phyloP scores from a whole-genome alignment of 2,329 filamentous ascomycete species.

The Incumbomyces delicatus region DNA sequence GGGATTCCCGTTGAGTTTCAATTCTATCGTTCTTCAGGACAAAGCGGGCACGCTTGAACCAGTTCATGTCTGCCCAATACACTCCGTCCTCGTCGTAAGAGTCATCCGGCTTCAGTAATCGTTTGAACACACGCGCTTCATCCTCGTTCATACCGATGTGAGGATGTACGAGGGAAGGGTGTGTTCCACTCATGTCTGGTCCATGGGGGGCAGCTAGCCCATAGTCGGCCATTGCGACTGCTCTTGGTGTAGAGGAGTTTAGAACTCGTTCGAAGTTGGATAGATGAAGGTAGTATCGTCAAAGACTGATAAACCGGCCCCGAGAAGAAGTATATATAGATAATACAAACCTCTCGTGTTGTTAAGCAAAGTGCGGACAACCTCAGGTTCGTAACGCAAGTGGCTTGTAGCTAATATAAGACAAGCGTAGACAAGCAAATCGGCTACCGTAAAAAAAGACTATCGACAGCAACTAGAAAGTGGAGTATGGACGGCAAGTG shows the following conservation, averaged over 20 bases:
- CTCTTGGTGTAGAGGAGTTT: background rate
- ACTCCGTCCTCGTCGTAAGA: slow-evolving; percentile 70
- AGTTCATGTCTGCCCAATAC: slow-evolving; percentile 86
- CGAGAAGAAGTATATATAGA: too few relatives aligned
- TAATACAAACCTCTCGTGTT: too few relatives aligned
- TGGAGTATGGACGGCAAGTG: background rate
- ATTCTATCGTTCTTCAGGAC: slow-evolving; percentile 61
- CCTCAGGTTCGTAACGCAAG: background rate
- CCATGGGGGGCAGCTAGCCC: slow-evolving; percentile 34
- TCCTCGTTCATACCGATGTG: slow-evolving; percentile 43
- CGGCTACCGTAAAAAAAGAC: too few relatives aligned
- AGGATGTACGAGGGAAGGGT: slow-evolving; percentile 31
- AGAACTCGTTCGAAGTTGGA: background rate
- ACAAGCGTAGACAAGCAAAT: too few relatives aligned
- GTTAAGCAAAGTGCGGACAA: too few relatives aligned
- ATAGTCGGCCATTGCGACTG: slow-evolving; percentile 14
- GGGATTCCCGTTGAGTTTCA: slow-evolving; percentile 60
- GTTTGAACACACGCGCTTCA: slow-evolving; percentile 60
- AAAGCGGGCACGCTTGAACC: slow-evolving; percentile 62
- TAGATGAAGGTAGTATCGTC: background rate
- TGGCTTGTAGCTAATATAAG: background rate
- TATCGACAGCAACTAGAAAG: too few relatives aligned
- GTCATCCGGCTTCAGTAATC: slow-evolving; percentile 78
- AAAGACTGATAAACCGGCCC: too few relatives aligned
- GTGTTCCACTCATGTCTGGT: slow-evolving; percentile 36